phyloP scores from a whole-genome alignment of 345 rosid genomes.

The Citropsis articulata region DNA sequence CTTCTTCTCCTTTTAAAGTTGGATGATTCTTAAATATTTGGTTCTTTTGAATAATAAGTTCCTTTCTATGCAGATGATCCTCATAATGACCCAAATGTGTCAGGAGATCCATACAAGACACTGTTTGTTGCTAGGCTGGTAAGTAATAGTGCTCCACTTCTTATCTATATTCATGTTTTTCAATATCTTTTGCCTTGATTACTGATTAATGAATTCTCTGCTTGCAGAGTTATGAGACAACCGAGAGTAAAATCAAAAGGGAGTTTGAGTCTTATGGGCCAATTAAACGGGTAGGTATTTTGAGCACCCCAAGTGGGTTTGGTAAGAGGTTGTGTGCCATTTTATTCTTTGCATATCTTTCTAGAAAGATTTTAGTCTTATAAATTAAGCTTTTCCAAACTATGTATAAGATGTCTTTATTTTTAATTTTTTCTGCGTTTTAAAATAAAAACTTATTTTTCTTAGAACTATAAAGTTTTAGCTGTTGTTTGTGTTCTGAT shows the following conservation, averaged over 20 bases:
- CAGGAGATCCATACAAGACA: constrained; percentile 99
- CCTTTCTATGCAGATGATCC: constrained; percentile 72
- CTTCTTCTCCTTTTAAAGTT: constrained; percentile 13
- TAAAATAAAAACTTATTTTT: neutral
- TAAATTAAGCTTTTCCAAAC: neutral
- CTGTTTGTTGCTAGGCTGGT: constrained; percentile 94
- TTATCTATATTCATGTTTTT: constrained; percentile 8
- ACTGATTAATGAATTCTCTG: constrained; percentile 14
- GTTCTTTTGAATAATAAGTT: constrained; percentile 2
- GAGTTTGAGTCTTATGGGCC: constrained; percentile 99
- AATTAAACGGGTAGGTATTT: constrained; percentile 96
- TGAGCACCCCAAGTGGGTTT: constrained; percentile 56
- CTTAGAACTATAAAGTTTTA: neutral
- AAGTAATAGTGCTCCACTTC: constrained; percentile 25
- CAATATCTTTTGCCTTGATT: constrained; percentile 7
- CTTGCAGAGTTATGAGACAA: constrained; percentile 92
- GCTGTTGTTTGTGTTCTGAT: constrained; percentile 2
- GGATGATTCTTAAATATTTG: neutral
- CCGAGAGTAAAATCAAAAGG: constrained; percentile 98
- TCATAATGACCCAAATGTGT: constrained; percentile 59
- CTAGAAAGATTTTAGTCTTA: neutral
- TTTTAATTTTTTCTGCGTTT: neutral
- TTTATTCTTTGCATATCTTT: constrained; percentile 23
- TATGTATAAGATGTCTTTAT: neutral
- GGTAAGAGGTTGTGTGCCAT: constrained; percentile 70